A percentile compares a stretch with the other conserved stretches of the same genome.
Conservation (phyloP, 2,329 filamentous ascomycete genomes). For the Talaromyces pinophilus region DNA sequence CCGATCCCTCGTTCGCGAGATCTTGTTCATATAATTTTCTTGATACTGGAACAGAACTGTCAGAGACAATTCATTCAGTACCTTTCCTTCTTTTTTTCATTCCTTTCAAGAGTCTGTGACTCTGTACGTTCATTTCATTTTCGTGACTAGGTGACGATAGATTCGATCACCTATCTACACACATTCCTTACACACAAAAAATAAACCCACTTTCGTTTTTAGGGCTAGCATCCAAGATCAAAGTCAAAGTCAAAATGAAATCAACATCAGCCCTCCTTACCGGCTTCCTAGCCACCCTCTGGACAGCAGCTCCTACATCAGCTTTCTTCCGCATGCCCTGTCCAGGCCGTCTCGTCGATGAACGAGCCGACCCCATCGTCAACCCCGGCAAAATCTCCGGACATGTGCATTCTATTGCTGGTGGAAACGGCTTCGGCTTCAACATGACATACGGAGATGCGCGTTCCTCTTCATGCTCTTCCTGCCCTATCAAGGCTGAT, state of each 20-base stretch:
- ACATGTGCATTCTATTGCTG: conserved; percentile 76
- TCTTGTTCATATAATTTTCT: not conserved
- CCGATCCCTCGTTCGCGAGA: not conserved
- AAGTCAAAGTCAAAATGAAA: not conserved
- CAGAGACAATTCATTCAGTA: not conserved
- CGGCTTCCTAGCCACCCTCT: conserved; percentile 12
- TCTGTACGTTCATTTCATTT: conserved; percentile 9
- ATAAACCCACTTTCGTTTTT: not conserved
- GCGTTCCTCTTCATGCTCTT: conserved; percentile 69
- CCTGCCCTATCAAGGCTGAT: conserved; percentile 76
- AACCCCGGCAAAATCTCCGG: conserved; percentile 59
- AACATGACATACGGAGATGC: conserved; percentile 61
- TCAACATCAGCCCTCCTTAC: conserved; percentile 13
- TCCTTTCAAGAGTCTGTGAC: conserved; percentile 19
- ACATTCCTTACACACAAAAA: not conserved
- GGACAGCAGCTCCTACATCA: conserved; percentile 6
- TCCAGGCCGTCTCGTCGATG: conserved; percentile 67
- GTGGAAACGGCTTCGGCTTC: conserved; percentile 68
- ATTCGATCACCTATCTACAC: conserved; percentile 9
- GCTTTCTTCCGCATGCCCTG: conserved; percentile 88
- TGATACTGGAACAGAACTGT: not conserved
- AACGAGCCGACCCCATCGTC: conserved; percentile 76
- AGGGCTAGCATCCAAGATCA: not conserved
- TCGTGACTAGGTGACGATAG: conserved; percentile 10
- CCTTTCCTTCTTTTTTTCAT: conserved; percentile 3